Evolutionary conservation across 192 early-diverging fungal genomes (phyloP), one percentile per base, ranked within the genome.

Genomic region (Helicostylum pulchrum): DNA sequence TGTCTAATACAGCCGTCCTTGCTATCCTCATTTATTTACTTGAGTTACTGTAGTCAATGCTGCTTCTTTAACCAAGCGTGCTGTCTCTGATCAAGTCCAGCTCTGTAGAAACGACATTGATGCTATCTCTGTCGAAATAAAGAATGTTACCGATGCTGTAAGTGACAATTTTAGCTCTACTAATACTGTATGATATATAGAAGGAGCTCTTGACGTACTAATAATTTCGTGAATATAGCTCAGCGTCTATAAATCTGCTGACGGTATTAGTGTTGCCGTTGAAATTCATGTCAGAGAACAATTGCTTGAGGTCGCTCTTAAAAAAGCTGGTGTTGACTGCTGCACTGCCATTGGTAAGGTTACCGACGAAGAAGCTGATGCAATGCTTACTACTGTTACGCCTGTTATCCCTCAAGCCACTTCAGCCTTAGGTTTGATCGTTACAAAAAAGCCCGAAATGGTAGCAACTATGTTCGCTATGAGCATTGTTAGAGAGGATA

Each of bases 231-330:
- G 2, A 49, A 49, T 49, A 36, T 34, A 62, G 61, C 32, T 62
- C 19, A 20, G 19, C 11, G 61, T 26, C 5, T 62, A 51, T 17
- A 62, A 48, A 9, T 45, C 32, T 4, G 30, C 61, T 39, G 7
- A 15, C 7, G 61, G 61, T 8, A 51, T 51, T 19, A 12, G 7
- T 62, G 61, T 48, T 17, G 61, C 61, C 36, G 17, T 62, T 20
- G 21, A 8, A 2, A 50, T 62, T 31, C 7, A 36, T 8, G 3
- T 7, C 6, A 32, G 51, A 26, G 48, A 39, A 51, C 21, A 7
- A 2, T 51, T 48, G 7, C 21, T 63, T 31, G 48, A 52, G 36
- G 19, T n/a, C 34, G 49, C 42, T 7, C 31, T 63, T 48, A 51
- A 49, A 34, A 7, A 31, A 5, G 61, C 61, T 1, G 50, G 47